Evolutionary conservation across 805 yeast species (phyloP).

Genomic region (Metschnikowia cubensis): DNA sequence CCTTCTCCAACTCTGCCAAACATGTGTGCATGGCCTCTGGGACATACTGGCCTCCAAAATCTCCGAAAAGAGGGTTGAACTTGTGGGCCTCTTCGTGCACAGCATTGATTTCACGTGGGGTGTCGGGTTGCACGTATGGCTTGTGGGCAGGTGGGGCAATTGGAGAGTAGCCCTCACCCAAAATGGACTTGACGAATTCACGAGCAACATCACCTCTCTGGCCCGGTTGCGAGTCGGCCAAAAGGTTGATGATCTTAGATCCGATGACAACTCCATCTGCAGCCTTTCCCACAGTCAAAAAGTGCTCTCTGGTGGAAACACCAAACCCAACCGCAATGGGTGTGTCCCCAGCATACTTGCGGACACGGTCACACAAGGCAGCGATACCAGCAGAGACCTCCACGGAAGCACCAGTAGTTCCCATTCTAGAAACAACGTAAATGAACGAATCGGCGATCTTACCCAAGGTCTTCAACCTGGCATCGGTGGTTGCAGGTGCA

Average conservation of each 20-base stretch:
- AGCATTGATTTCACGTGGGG: slow-evolving; percentile 31
- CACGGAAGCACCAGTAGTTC: slow-evolving; percentile 87
- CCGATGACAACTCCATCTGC: slow-evolving; percentile 98
- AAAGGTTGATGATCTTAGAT: slow-evolving; percentile 68
- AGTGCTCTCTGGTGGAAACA: slow-evolving; percentile 90
- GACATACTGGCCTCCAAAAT: slow-evolving; percentile 97
- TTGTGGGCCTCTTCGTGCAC: slow-evolving; percentile 55
- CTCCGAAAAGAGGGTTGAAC: slow-evolving; percentile 80
- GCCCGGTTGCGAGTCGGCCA: slow-evolving; percentile 62
- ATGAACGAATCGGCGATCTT: slow-evolving; percentile 92
- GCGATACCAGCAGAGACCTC: slow-evolving; percentile 60
- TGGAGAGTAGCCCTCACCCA: slow-evolving; percentile 48
- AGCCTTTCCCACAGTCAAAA: slow-evolving; percentile 64
- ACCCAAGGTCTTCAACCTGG: slow-evolving; percentile 72
- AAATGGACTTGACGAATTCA: slow-evolving; percentile 63
- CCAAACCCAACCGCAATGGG: slow-evolving; percentile 94
- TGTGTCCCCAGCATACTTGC: slow-evolving; percentile 65
- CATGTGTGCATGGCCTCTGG: slow-evolving; percentile 95
- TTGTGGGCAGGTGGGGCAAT: slow-evolving; percentile 26
- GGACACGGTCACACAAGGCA: slow-evolving; percentile 67
- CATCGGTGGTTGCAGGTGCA: slow-evolving; percentile 95
- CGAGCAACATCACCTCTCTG: slow-evolving; percentile 60
- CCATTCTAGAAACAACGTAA: slow-evolving; percentile 97
- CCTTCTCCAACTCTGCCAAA: slow-evolving; percentile 81
- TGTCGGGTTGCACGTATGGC: slow-evolving; percentile 13